phyloP scores from a whole-genome alignment of 768 basidiomycete species.

The Galerina marginata region DNA sequence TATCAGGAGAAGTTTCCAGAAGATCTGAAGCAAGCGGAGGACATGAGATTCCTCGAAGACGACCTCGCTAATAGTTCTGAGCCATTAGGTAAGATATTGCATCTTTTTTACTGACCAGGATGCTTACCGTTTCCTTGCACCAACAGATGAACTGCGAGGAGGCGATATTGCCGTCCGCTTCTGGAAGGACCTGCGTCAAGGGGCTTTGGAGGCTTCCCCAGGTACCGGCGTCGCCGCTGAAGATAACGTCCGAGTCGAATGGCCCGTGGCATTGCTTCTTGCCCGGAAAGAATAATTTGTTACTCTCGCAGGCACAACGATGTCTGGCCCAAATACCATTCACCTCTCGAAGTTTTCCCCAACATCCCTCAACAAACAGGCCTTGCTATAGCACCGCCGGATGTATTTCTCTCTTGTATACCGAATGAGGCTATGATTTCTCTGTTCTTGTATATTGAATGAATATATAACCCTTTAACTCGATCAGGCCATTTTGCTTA shows the following conservation, averaged over 20 bases:
- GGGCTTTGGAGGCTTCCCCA: constrained; percentile 29
- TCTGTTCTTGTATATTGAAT: too few relatives aligned
- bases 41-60: constrained; percentile 39
- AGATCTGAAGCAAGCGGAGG: constrained; percentile 45
- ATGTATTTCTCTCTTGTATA: too few relatives aligned
- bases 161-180: constrained; percentile 73
- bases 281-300: constrained; percentile 26
- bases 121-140: not conserved
- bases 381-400: too few relatives aligned
- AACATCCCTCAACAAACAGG: too few relatives aligned
- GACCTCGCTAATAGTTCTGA: constrained; percentile 27
- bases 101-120: not conserved
- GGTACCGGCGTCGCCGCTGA: constrained; percentile 39
- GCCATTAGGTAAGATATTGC: constrained; percentile 8
- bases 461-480: too few relatives aligned
- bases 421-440: too few relatives aligned
- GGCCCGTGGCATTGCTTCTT: constrained; percentile 54
- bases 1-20: constrained; percentile 68
- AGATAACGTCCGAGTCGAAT: constrained; percentile 50
- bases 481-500: too few relatives aligned
- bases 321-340: too few relatives aligned
- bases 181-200: constrained; percentile 57
- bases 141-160: constrained; percentile 37
- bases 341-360: too few relatives aligned
- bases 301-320: not conserved